Percentiles rank a stretch among this genome's conserved stretches.
Evolutionary conservation across 768 basidiomycete species (phyloP).

Genomic region (Suillus luteus): DNA sequence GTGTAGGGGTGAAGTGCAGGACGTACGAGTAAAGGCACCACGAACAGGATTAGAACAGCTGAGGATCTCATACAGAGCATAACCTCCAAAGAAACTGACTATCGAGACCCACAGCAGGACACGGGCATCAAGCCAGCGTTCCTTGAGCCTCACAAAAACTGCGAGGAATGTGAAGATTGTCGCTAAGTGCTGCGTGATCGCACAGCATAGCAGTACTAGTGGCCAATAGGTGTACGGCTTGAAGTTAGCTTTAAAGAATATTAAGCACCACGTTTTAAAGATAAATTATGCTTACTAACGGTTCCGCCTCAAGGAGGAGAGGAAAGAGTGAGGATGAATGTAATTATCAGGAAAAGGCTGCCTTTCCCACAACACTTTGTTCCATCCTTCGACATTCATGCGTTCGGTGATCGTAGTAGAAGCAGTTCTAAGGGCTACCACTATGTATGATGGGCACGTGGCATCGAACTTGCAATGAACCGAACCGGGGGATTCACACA

Average conservation of each 20-base stretch:
- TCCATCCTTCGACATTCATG: constrained; percentile 51
- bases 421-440: constrained; percentile 1
- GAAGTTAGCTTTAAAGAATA: constrained; percentile 63
- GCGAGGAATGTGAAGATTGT: constrained; percentile 81
- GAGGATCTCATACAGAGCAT: constrained; percentile 61
- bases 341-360: constrained; percentile 84
- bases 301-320: constrained; percentile 77
- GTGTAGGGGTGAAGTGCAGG: constrained; percentile 1
- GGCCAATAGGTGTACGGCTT: constrained; percentile 76
- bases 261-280: constrained; percentile 10
- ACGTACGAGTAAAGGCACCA: constrained; percentile 30
- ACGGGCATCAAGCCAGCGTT: constrained; percentile 65
- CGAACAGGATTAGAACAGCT: constrained; percentile 38
- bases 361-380: constrained; percentile 76
- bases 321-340: constrained; percentile 72
- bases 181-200: constrained; percentile 84
- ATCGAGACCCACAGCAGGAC: constrained; percentile 67
- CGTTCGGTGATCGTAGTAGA: constrained; percentile 4
- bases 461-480: constrained; percentile 8
- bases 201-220: constrained; percentile 66
- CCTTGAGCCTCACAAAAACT: constrained; percentile 72
- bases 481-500: constrained; percentile 11
- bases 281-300: constrained; percentile 47
- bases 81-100: constrained; percentile 59
- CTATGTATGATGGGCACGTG: constrained; percentile 20